These are phyloP conservation scores for Penicillium bialowiezense DNA, from an alignment of 495 filamentous ascomycete genomes.

Conservation along the genomic window DNA sequence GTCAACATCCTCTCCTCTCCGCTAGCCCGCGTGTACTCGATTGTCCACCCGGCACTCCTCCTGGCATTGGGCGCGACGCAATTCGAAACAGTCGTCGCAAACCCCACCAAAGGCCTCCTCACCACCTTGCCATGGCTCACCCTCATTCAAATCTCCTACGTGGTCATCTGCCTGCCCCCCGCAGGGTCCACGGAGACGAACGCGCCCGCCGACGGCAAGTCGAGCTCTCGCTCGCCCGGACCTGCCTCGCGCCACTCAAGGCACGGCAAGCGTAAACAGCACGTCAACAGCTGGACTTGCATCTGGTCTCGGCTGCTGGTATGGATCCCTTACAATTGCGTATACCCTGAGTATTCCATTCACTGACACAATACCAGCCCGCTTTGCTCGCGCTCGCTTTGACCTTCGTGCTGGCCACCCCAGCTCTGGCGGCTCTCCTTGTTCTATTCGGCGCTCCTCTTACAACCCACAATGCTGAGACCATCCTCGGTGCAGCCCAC, in stretches of 20 bases:
- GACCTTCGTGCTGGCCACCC: slow-evolving; percentile 62
- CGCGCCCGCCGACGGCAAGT: slow-evolving; percentile 31
- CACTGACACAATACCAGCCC: slow-evolving; percentile 44
- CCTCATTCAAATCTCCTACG: slow-evolving; percentile 65
- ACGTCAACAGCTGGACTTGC: slow-evolving; percentile 12
- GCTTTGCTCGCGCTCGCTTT: slow-evolving; percentile 58
- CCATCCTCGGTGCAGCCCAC: slow-evolving; percentile 74
- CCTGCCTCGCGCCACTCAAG: slow-evolving; percentile 17
- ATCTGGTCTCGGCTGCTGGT: slow-evolving; percentile 37
- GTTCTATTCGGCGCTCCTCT: slow-evolving; percentile 90
- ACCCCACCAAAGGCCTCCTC: slow-evolving; percentile 66
- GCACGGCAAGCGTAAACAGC: slow-evolving; percentile 20
- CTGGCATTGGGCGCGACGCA: slow-evolving; percentile 55
- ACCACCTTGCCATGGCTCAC: slow-evolving; percentile 59
- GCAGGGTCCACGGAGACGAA: slow-evolving; percentile 41
- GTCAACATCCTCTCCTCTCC: slow-evolving; percentile 46
- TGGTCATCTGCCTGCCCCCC: slow-evolving; percentile 68
- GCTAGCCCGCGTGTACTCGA: slow-evolving; percentile 49
- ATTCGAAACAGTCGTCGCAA: slow-evolving; percentile 65
- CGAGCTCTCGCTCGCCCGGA: slow-evolving; percentile 25
- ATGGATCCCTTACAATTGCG: slow-evolving; percentile 8
- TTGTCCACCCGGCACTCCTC: slow-evolving; percentile 65
- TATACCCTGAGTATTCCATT: neutral
- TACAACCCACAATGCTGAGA: slow-evolving; percentile 77
- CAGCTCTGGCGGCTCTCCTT: slow-evolving; percentile 60